Percentiles rank a stretch among this genome's conserved stretches.
phyloP scores from a whole-genome alignment of 345 rosid genomes.

The Psidium friedrichsthalianum region DNA sequence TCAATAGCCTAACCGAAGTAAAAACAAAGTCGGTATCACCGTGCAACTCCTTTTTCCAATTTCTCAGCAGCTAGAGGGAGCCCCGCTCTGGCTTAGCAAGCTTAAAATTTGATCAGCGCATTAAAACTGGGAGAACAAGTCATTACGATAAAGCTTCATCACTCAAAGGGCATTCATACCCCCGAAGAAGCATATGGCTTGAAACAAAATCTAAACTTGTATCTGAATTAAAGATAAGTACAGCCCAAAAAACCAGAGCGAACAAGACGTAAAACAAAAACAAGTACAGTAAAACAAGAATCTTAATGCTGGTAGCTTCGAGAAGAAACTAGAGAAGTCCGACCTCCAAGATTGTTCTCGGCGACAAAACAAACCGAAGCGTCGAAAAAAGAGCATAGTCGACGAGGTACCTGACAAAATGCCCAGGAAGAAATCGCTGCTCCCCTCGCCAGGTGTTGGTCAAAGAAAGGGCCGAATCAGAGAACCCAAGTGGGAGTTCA shows the following conservation, averaged over 20 bases:
- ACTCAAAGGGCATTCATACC: neutral
- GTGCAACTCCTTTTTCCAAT: neutral
- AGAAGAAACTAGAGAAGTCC: neutral
- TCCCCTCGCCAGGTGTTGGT: neutral
- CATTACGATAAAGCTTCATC: neutral
- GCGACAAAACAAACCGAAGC: neutral
- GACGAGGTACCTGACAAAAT: neutral
- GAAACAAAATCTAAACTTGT: neutral
- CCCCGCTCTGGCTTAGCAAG: neutral
- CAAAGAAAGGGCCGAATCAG: neutral
- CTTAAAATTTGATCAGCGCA: neutral
- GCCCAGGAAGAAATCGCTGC: neutral
- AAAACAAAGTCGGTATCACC: neutral
- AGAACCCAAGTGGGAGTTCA: neutral
- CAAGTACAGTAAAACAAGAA: neutral
- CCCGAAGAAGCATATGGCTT: neutral
- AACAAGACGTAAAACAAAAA: neutral
- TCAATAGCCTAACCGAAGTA: neutral
- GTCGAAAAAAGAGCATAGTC: neutral
- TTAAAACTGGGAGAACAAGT: neutral
- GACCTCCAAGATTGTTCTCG: neutral
- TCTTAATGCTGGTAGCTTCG: neutral
- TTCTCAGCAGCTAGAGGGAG: neutral
- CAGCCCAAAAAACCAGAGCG: neutral
- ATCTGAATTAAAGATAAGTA: neutral